Conservation (phyloP, 2,329 filamentous ascomycete species). For the Diaporthe caulivora region DNA sequence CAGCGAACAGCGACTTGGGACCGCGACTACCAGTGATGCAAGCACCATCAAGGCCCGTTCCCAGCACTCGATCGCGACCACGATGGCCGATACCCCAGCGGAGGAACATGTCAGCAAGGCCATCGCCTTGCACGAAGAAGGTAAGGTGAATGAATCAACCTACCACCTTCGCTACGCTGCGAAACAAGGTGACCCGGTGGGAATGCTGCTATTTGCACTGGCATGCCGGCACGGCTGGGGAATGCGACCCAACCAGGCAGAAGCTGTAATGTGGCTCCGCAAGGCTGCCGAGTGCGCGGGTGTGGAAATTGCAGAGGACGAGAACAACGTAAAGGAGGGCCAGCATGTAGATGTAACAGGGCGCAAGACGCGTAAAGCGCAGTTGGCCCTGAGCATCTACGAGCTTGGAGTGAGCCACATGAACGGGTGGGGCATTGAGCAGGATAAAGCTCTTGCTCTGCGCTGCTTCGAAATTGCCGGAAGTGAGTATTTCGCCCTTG, state of each 20-base stretch:
- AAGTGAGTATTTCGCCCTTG: constrained; percentile 62
- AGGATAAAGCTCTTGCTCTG: constrained; percentile 88
- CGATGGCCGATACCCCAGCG: constrained; percentile 76
- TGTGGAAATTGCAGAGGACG: constrained; percentile 85
- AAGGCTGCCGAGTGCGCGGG: constrained; percentile 89
- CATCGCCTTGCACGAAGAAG: constrained; percentile 89
- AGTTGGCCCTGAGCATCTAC: constrained; percentile 95
- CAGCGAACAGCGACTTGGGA: constrained; percentile 47
- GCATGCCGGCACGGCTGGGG: constrained; percentile 98
- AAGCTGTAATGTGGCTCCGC: constrained; percentile 92
- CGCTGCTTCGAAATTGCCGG: constrained; percentile 97
- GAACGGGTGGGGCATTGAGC: constrained; percentile 97
- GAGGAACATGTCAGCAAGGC: constrained; percentile 93
- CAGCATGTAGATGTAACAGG: constrained; percentile 75
- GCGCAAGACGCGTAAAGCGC: constrained; percentile 86
- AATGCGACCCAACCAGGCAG: constrained; percentile 90
- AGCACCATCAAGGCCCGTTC: constrained; percentile 65
- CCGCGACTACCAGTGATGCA: constrained; percentile 64
- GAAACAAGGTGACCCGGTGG: constrained; percentile 86
- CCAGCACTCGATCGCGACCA: constrained; percentile 60
- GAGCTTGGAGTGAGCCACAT: constrained; percentile 96
- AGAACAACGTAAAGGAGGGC: constrained; percentile 73
- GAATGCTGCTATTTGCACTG: constrained; percentile 95
- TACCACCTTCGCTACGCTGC: constrained; percentile 95
- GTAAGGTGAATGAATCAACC: constrained; percentile 90